A percentile compares a stretch with the other conserved stretches of the same genome.
These are phyloP conservation scores for Actinomucor elegans DNA, from an alignment of 371 early-diverging fungal species.

Conservation along the genomic window DNA sequence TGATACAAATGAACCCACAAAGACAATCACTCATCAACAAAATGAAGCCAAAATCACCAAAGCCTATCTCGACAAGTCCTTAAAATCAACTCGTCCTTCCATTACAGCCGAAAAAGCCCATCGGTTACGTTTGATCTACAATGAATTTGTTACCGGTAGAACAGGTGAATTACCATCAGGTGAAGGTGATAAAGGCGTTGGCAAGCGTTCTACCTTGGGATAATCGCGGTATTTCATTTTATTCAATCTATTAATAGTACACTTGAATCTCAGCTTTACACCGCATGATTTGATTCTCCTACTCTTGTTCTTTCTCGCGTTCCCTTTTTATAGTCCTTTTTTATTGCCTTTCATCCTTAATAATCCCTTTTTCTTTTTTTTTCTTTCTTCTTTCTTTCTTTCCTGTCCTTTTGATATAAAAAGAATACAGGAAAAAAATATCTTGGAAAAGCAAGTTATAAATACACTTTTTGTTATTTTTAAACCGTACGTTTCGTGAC, in stretches of 20 bases:
- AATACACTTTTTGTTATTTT: no score
- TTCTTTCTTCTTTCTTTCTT: background rate
- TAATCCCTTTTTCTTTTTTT: background rate
- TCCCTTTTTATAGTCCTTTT: background rate
- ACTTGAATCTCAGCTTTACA: background rate
- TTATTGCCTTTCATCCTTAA: background rate
- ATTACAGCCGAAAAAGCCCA: constrained; percentile 61
- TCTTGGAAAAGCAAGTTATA: no score
- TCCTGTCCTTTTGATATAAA: background rate
- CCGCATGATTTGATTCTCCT: background rate
- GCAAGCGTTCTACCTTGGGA: constrained; percentile 64
- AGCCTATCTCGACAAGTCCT: constrained; percentile 58
- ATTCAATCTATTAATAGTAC: no score
- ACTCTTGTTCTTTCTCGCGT: background rate
- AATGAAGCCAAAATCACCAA: constrained; percentile 47
- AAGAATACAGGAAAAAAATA: no score
- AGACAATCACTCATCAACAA: constrained; percentile 8
- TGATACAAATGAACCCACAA: no score
- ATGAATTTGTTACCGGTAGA: constrained; percentile 68
- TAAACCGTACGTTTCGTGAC: background rate
- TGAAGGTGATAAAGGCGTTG: constrained; percentile 66
- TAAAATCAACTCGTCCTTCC: constrained; percentile 63
- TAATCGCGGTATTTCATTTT: no score
- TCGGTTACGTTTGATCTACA: constrained; percentile 60
- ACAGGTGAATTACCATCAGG: constrained; percentile 69